These are phyloP conservation scores for Linnemannia elongata DNA, from an alignment of 192 early-diverging fungal genomes.

Conservation along the genomic window DNA sequence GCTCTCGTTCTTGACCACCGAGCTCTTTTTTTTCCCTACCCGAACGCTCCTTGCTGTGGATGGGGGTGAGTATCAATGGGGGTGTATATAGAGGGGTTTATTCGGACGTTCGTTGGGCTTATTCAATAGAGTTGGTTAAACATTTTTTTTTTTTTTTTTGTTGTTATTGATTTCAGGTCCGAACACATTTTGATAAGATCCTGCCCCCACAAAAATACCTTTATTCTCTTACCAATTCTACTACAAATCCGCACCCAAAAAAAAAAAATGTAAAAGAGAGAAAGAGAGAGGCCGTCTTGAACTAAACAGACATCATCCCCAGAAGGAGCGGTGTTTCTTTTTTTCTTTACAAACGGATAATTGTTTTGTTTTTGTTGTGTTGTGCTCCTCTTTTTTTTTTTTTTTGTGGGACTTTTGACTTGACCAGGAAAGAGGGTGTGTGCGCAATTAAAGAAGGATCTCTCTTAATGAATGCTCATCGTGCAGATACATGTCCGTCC, in stretches of 20 bases:
- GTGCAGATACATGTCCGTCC: neutral
- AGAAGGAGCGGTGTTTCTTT: neutral
- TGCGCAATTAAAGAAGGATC: neutral
- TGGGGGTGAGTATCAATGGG: neutral
- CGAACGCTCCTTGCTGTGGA: neutral
- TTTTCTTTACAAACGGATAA: neutral
- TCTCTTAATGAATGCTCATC: neutral
- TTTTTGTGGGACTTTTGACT: neutral
- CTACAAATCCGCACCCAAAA: neutral
- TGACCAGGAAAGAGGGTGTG: neutral
- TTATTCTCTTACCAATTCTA: neutral
- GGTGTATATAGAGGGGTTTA: neutral
- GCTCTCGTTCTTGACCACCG: neutral
- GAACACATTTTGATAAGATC: slow-evolving; percentile 9
- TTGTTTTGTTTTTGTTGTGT: neutral
- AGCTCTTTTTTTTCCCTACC: neutral
- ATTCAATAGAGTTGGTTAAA: neutral
- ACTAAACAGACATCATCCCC: neutral
- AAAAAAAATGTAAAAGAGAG: neutral
- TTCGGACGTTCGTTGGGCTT: slow-evolving; percentile 7
- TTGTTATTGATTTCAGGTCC: neutral
- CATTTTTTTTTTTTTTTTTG: neutral
- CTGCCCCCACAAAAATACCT: neutral
- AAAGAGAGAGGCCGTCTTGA: neutral
- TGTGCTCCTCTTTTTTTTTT: no score